phyloP scores from a whole-genome alignment of 257 asterid genomes.

The Scutellaria barbata region DNA sequence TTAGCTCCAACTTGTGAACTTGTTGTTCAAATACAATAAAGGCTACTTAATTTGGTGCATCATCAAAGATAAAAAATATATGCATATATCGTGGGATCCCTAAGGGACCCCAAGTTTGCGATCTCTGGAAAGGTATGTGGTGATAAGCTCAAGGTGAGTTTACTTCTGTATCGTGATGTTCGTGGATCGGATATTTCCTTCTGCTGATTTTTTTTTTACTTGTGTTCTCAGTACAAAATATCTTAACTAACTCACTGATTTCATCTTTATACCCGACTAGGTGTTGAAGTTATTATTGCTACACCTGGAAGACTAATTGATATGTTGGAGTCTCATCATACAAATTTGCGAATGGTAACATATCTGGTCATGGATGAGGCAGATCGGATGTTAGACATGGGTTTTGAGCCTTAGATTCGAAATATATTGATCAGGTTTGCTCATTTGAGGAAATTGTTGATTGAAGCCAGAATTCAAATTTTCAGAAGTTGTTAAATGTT shows the following conservation, averaged over 20 bases:
- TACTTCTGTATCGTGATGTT: conserved; percentile 97
- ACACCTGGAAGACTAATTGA: conserved; percentile 95
- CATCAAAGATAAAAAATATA: conserved; percentile 95
- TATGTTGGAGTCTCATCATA: conserved; percentile 90
- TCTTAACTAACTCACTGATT: conserved; percentile 32
- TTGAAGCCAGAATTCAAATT: not conserved
- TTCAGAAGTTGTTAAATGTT: not conserved
- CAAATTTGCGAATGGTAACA: conserved; percentile 89
- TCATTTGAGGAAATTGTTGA: not conserved
- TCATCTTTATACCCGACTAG: conserved; percentile 40
- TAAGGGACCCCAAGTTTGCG: conserved; percentile 99
- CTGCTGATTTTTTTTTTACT: conserved; percentile 58
- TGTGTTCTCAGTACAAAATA: conserved; percentile 27
- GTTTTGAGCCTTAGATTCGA: conserved; percentile 89
- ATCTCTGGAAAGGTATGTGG: conserved; percentile 99
- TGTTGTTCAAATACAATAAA: conserved; percentile 99
- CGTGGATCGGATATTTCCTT: conserved; percentile 99
- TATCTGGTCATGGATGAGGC: conserved; percentile 95
- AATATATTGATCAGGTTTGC: conserved; percentile 84
- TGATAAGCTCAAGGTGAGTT: conserved; percentile 97
- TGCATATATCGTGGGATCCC: conserved; percentile 99
- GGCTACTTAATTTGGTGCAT: conserved; percentile 97
- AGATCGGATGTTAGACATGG: conserved; percentile 97
- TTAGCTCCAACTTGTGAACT: conserved; percentile 99
- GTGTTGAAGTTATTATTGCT: conserved; percentile 92